Base-by-base conservation (phyloP, 192 early-diverging fungal species). In the Rhizoclosmatium sp. region DNA sequence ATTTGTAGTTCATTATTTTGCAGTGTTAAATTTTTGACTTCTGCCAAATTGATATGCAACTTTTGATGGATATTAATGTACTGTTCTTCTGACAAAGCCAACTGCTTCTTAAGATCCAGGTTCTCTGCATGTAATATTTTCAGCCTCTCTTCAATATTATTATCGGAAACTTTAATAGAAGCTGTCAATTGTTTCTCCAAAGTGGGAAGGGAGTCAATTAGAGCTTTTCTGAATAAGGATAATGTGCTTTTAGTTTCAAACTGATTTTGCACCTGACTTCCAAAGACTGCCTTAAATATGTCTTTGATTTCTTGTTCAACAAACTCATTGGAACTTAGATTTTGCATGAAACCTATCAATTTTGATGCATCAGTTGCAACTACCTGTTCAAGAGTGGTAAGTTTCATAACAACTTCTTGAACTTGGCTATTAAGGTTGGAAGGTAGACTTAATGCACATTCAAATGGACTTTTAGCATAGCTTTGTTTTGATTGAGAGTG, bases 221-320 rank as follows among this genome's bases (percentile, higher is more conserved):
- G 21, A 19, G n/a, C 14, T 31, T 58, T 71, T 49, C 12, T 71
- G 51, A 39, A 46, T 47, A 16, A 7, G 4, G 47, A 9, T 7
- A 71, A 39, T 39, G 12, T 21, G 14, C 14, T 49, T 56, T 71
- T 71, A 5, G 69, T 56, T 56, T 49, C 69, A 49, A 49, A 12
- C 21, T 45, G 48, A 12, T 49, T 49, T 47, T 75, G 58, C 0
- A 23, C 40, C 45, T 75, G 72, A 39, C 31, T 44, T 7, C 42
- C 42, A 14, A 75, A 59, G 21, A 75, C 72, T 61, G 44, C 58
- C 16, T 45, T 59, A 45, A 75, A 61, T 16, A 62, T 62, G 9
- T 59, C 59, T 62, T 75, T 75, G 42, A 75, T 45, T 2, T 62
- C 59, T 14, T 40, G 59, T 62, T 75, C 72, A 39, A 75, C 72